These are phyloP conservation scores for Murraya paniculata DNA, from an alignment of 345 rosid genomes.

Conservation along the genomic window DNA sequence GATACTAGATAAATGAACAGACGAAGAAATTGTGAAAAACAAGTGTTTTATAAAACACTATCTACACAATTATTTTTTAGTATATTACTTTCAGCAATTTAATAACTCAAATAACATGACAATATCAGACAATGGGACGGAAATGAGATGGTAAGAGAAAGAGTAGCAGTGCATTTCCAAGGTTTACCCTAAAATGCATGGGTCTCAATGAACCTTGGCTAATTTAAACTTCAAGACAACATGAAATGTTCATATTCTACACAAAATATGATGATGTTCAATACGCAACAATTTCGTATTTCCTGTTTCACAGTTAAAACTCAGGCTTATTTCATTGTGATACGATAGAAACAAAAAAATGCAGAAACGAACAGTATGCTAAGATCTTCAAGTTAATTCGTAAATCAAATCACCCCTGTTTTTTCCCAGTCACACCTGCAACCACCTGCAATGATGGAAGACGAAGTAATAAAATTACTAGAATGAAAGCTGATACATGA, in stretches of 20 bases:
- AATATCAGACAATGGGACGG: background rate
- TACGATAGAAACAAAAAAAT: constrained; percentile 11
- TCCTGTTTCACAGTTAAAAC: constrained; percentile 13
- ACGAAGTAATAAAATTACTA: background rate
- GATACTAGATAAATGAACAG: background rate
- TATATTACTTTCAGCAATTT: too few relatives aligned
- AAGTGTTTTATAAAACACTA: background rate
- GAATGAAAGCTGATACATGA: background rate
- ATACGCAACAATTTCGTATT: background rate
- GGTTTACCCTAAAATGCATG: background rate
- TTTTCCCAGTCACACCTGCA: constrained; percentile 86
- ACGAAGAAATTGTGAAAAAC: background rate
- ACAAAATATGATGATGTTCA: constrained; percentile 10
- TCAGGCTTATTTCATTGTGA: constrained; percentile 41
- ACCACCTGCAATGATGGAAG: constrained; percentile 53
- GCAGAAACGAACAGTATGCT: background rate
- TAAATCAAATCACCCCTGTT: constrained; percentile 31
- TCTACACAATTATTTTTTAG: too few relatives aligned
- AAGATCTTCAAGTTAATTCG: constrained; percentile 6
- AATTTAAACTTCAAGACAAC: background rate
- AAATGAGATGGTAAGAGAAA: background rate
- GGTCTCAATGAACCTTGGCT: background rate
- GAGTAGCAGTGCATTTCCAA: background rate
- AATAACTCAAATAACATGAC: too few relatives aligned
- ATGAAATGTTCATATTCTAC: constrained; percentile 11